A percentile compares a stretch with the other conserved stretches of the same genome.
These are phyloP conservation scores for Nannochloropsis gaditana DNA, from an alignment of 108 stramenopile genomes.

Conservation along the genomic window DNA sequence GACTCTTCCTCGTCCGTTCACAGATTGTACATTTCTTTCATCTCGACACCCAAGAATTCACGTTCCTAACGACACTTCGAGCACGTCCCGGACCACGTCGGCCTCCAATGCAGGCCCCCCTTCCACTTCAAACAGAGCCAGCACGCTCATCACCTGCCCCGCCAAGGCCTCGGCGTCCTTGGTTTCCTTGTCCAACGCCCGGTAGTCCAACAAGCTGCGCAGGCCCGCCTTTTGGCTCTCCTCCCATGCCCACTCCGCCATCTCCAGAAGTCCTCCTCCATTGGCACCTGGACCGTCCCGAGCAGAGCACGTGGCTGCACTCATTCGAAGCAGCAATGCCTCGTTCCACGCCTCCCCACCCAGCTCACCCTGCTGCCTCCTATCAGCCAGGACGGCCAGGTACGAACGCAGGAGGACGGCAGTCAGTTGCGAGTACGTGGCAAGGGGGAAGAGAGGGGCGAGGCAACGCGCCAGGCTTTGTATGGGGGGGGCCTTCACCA, in stretches of 20 bases:
- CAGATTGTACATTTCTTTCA: too few species aligned
- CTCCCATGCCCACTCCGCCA: constrained; percentile 6
- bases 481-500: neutral
- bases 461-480: neutral
- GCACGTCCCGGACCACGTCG: neutral
- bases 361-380: neutral
- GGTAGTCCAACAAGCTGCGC: neutral
- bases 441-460: neutral
- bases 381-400: neutral
- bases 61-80: constrained; percentile 16
- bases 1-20: too few species aligned
- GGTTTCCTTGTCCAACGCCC: neutral
- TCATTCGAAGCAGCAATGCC: neutral
- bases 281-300: neutral
- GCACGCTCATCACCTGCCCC: neutral
- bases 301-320: neutral
- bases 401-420: neutral
- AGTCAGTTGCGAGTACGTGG: neutral
- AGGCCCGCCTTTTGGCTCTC: neutral
- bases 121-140: neutral
- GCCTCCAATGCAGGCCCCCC: neutral
- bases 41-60: neutral
- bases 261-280: neutral
- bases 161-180: neutral
- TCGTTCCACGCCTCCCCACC: neutral